Base-by-base conservation (phyloP, 768 basidiomycete species). In the Pulveroboletus sp. region DNA sequence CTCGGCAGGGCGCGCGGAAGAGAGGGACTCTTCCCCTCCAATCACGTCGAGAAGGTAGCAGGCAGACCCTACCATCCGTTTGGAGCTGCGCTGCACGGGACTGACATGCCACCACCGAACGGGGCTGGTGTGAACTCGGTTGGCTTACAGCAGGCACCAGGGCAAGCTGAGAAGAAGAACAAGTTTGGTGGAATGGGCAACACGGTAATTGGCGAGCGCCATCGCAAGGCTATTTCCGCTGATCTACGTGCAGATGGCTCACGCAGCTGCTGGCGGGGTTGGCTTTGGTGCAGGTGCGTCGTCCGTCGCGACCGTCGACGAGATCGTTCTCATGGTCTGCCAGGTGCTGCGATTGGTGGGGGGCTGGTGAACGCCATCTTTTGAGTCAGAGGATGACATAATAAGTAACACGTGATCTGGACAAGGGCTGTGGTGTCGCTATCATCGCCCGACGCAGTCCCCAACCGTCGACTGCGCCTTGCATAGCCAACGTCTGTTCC, bases 11-110 rank as follows among this genome's bases (percentile, higher is more conserved):
- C 76, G 49, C 76, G 82, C 31, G 83, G 83, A 24, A 75, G 71
- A 50, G 77, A 83, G 47, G 91, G 84, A 5, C 75, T 93, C 33
- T 89, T 93, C 73, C 92, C 91, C 0, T 77, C 84, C 11, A 80
- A 79, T 55, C 79, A 89, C 47, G 86, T 89, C 36, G 81, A 89
- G 69, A 83, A 78, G 59, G 50, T 83, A 27, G 60, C 48, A 8
- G 50, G 43, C 4, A 63, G 18, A 42, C 50, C 60, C 1, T 74
- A 74, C 55, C 63, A 56, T 44, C 69, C 74, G 40, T 73, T 73
- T 49, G 72, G 72, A 14, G 71, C 66, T 11, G 67, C 66, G 27
- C 47, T 71, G 18, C 69, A 73, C 28, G 72, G 65, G 15, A 49
- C 46, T 13, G 67, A 71, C 51, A 48, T 33, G 21, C 71, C 71